Evolutionary conservation across 352 stramenopile genomes (phyloP), one percentile per base, ranked within the genome.

Genomic region (Pythium apleroticum): DNA sequence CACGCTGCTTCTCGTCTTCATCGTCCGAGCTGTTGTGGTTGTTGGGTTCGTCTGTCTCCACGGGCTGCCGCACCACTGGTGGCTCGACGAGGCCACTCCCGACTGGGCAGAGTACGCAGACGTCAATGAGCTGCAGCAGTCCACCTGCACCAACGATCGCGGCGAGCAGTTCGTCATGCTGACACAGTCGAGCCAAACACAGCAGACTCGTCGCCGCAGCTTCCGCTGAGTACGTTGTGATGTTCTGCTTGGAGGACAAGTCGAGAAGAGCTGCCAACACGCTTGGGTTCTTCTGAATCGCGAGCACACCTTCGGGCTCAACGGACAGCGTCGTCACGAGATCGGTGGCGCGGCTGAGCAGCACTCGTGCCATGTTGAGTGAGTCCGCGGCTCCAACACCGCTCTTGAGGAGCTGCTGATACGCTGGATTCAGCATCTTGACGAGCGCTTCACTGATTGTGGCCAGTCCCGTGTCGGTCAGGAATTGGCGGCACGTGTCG

Each of bases 311-410:
- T 22, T 75, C 64, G 8, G 62, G 31, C 17, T 84, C 50, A 27
- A 73, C 55, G 0, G 77, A 78, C 20, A 93, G 60, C 14, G 78
- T 78, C 1, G 74, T 81, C 11, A 93, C 63, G 12, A 93, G 52
- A 14, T 91, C 83, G 17, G 77, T 90, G n/a, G 81, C 74, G 22
- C 84, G 85, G 70, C 84, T 89, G 14, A 95, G 72, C 30, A 95
- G 66, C 19, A 81, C 68, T 17, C 81, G 79, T 1, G 84, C 82
- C 45, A 82, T 14, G 43, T 68, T 69, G 4, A 60, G 60, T 4
- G 50, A 60, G 53, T 60, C 71, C 10, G 58, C 63, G 2, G 57
- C 57, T 19, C 61, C 75, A 28, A 55, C 57, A 12, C 60, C 75
- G 24, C 43, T 50, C 28, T 75, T 78, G 9, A 95, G 65, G 11